Base-by-base conservation (phyloP, 768 basidiomycete genomes). In the Dacryopinax spathularia region DNA sequence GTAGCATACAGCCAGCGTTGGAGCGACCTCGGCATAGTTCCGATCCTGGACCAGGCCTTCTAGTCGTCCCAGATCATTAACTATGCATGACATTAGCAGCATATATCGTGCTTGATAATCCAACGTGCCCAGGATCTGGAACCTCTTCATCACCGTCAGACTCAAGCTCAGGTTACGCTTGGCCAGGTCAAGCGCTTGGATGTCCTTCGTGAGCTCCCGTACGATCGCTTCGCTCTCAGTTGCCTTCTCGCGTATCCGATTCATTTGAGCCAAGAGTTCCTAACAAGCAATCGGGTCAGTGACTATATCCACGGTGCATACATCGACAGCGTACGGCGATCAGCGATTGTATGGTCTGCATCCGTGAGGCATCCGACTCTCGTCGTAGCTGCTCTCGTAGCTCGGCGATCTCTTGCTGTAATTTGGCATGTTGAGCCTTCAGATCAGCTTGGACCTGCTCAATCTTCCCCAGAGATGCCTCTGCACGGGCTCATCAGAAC, bases 191-290 rank as follows among this genome's bases (percentile, higher is more conserved):
- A 99, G 79, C 3, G 88, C 83, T 72, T 97, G 94, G 59, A 99
- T 98, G 73, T 99, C 96, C 67, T 89, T 88, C 1, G 96, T 99
- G 67, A 98, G 96, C 68, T 91, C 85, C 62, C 88, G 82, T 27
- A 98, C 96, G 59, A 98, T 91, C 1, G 92, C 92, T 70, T 98
- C 96, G 1, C 91, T 93, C 72, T 99, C 96, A 0, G 91, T 89
- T 0, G 95, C 93, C 72, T 97, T 97, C 75, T 97, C 93, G 43
- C 92, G 83, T 67, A 98, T 96, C 63, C 88, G 87, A 35, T 88
- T 93, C 84, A 97, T 95, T 76, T 98, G 95, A 29, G 88, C 86
- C 59, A 98, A 81, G 16, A 98, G 80, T 70, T 96, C 93, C 94
- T 97, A 44, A 39, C 63, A 5, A 25, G 33, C 56, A 29, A 60